Conservation (phyloP, 352 stramenopile species). For the Phytophthora lateralis region DNA sequence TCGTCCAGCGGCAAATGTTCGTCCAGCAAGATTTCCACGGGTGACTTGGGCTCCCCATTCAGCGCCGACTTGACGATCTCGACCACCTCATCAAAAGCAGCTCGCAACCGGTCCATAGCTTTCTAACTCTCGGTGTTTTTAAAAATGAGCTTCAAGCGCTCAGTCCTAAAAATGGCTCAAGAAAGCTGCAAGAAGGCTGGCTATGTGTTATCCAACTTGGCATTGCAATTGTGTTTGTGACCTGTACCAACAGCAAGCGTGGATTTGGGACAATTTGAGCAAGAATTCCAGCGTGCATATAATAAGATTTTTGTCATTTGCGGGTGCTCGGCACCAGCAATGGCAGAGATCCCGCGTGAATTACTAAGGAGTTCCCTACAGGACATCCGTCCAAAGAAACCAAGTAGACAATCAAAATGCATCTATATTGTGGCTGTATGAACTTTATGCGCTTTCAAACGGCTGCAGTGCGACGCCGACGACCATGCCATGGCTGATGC, state of each 20-base stretch:
- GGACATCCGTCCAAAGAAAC: no score
- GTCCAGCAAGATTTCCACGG: constrained; percentile 67
- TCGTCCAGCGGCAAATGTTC: constrained; percentile 63
- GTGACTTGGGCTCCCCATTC: constrained; percentile 59
- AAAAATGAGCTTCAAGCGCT: background rate
- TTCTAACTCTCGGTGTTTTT: constrained; percentile 1
- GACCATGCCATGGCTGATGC: constrained; percentile 69
- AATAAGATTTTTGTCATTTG: no score
- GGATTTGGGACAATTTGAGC: no score
- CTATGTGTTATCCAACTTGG: no score
- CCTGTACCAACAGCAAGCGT: no score
- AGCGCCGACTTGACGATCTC: constrained; percentile 66
- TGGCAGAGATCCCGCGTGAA: no score
- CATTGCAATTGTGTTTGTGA: no score
- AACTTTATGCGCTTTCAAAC: constrained; percentile 57
- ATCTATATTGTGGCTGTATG: constrained; percentile 20
- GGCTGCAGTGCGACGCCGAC: constrained; percentile 55
- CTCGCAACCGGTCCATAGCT: constrained; percentile 60
- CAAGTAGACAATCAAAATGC: constrained; percentile 18
- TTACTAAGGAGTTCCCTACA: no score
- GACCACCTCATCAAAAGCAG: constrained; percentile 64
- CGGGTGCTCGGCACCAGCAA: no score
- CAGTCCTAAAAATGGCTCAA: constrained; percentile 16
- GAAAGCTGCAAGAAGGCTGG: background rate
- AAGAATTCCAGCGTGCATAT: no score